These are phyloP conservation scores for Xylaria sp. DNA, from an alignment of 2,329 filamentous ascomycete species.

Conservation along the genomic window DNA sequence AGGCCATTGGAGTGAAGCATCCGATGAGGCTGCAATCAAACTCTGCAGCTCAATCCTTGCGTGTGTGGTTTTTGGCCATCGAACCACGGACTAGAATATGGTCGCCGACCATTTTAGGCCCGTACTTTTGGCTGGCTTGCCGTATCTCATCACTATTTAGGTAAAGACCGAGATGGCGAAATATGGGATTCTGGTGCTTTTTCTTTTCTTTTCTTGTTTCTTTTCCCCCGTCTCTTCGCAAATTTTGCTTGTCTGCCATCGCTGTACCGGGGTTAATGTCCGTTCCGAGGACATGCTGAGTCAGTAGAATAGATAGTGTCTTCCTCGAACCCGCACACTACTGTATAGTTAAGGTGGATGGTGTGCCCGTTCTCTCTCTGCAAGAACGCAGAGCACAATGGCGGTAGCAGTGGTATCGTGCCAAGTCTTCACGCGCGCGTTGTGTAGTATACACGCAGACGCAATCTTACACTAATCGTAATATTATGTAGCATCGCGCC, in stretches of 20 bases:
- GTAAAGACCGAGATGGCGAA: background rate
- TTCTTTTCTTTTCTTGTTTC: background rate
- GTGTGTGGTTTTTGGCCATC: conserved; percentile 30
- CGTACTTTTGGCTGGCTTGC: conserved; percentile 6
- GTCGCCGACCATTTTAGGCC: conserved; percentile 34
- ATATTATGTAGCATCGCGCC: conserved; percentile 35
- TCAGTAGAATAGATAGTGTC: conserved; percentile 11
- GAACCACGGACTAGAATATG: conserved; percentile 27
- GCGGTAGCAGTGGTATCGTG: background rate
- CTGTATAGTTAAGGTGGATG: conserved; percentile 30
- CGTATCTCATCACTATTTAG: conserved; percentile 15
- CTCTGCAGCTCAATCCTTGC: conserved; percentile 39
- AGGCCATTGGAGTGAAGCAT: conserved; percentile 4
- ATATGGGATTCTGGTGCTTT: conserved; percentile 10
- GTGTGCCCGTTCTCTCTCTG: conserved; percentile 12
- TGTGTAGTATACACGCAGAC: background rate
- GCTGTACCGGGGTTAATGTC: conserved; percentile 4
- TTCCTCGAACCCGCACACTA: conserved; percentile 20
- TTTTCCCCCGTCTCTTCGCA: background rate
- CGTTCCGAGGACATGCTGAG: background rate
- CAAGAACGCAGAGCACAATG: background rate
- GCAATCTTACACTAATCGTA: conserved; percentile 17
- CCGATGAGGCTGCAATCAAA: conserved; percentile 40
- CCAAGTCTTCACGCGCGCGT: conserved; percentile 1
- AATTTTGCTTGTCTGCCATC: conserved; percentile 3